A percentile compares a stretch with the other conserved stretches of the same genome.
Evolutionary conservation across 2,329 filamentous ascomycete genomes (phyloP).

Genomic region (Didymosphaeria variabile): DNA sequence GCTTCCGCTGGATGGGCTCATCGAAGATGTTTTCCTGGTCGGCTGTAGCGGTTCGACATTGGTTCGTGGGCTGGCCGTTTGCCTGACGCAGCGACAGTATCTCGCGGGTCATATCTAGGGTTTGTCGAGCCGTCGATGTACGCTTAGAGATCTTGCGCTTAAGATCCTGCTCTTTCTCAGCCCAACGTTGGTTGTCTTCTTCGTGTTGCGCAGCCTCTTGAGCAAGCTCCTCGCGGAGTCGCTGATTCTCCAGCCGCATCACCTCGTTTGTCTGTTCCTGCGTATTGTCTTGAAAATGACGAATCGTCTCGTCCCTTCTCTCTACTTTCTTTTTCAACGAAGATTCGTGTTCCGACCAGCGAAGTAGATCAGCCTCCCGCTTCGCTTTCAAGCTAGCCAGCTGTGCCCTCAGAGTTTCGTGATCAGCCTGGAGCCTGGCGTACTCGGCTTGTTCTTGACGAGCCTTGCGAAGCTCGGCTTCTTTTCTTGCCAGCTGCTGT

Average conservation of each 20-base stretch:
- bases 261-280: slow-evolving; percentile 50
- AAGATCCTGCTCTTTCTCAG: slow-evolving; percentile 41
- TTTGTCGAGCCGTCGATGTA: slow-evolving; percentile 36
- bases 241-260: slow-evolving; percentile 52
- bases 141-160: slow-evolving; percentile 46
- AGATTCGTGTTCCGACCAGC: slow-evolving; percentile 44
- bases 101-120: slow-evolving; percentile 44
- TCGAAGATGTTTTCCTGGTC: slow-evolving; percentile 30
- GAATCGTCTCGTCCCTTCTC: slow-evolving; percentile 51
- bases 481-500: slow-evolving; percentile 44
- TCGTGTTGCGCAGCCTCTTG: slow-evolving; percentile 47
- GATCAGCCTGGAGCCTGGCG: slow-evolving; percentile 73
- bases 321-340: slow-evolving; percentile 45
- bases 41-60: slow-evolving; percentile 20
- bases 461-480: slow-evolving; percentile 46
- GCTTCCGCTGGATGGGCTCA: slow-evolving; percentile 34
- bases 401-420: slow-evolving; percentile 74
- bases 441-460: slow-evolving; percentile 49
- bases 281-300: slow-evolving; percentile 47
- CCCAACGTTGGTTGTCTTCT: slow-evolving; percentile 45
- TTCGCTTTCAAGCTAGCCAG: slow-evolving; percentile 78
- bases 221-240: slow-evolving; percentile 50
- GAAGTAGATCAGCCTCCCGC: slow-evolving; percentile 62
- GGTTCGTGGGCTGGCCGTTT: slow-evolving; percentile 29
- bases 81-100: slow-evolving; percentile 37